Evolutionary conservation across 306 rosid species (phyloP), one percentile per base, ranked within the genome.

Genomic region (Cucumis melo): DNA sequence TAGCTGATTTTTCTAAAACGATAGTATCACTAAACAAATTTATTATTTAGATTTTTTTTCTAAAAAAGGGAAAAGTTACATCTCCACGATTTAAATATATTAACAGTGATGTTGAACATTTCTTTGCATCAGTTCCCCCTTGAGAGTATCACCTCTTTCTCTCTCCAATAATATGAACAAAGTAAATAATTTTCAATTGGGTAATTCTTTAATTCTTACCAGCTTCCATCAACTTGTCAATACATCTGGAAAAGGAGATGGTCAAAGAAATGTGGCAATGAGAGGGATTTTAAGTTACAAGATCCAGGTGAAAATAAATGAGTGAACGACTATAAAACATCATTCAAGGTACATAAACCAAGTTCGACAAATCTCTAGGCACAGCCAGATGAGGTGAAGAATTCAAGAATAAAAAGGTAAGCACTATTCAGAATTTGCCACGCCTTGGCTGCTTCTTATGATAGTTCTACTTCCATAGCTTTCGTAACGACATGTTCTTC

Each of bases 401-500:
- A 66, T 19, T 41, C 17, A 20, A 66, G 7, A 66, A 19, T 8
- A 66, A 41, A 41, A 20, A 32, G 19, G 53, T 20, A 41, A 66
- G 73, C 32, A 66, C 5, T 14, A 23, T 46, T 42, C 3, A n/a
- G 7, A 51, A 32, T 21, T 73, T 29, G 48, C 46, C 46, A 8
- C 0, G 48, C 46, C 61, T 12, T 16, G 36, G 62, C 32, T 1
- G 48, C 59, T 17, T 36, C 6, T 5, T 39, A 58, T 1, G 12
- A 23, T 14, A 2, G 10, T 21, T 63, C 84, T 87, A 95, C 87
- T 95, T 90, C 99, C 99, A 95, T 67, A 95, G 85, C 93, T 95
- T 95, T 77, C 98, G 91, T 83, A 95, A 79, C 7, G 99, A 95
- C 99, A 95, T 90, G 73, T 90, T 95, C 83, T 92, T 95, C 86